Base-by-base conservation (phyloP, 1,284 basidiomycete species). In the Inonotus hispidus region DNA sequence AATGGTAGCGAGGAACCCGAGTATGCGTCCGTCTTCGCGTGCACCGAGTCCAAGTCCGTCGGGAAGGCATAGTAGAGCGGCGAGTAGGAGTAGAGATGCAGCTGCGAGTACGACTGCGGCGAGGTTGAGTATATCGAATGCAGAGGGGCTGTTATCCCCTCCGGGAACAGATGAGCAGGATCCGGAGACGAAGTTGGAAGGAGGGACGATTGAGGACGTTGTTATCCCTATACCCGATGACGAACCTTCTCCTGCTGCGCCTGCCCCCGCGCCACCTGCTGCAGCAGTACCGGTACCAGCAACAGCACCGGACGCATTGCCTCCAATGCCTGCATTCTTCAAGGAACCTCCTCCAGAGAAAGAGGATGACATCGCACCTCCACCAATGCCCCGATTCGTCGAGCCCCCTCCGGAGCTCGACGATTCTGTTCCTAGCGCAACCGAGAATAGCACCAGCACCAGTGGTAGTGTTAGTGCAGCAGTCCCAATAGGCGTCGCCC, bases 1-100 rank as follows among this genome's bases (percentile, higher is more conserved):
- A 69, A 80, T 87, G 63, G 76, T 80, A 38, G 83, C 81, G 3
- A 83, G 85, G 70, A 83, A 84, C 63, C 78, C 78, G 41, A 77
- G 74, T 7, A 69, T 78, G 46, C 61, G 43, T n/a, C 60, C 53
- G 46, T 50, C 35, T 45, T 61, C 35, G 25, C 56, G 57, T 38
- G 62, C 50, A 23, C 59, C 61, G 32, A 58, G 56, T 16, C 65
- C 61, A 23, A 54, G 46, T 41, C 58, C 47, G 4, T 43, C 41
- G 2, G 41, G 41, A 43, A 43, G 41, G 5, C 41, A 43, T n/a
- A 43, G 41, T 43, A 43, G 41, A 16, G 16, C 8, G 8, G 11
- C 41, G 41, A 43, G 41, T 43, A 21, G 41, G 41, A 21, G 19
- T n/a, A 43, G 41, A 16, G 41, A 43, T 23, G 47, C 14, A n/a